Percentiles rank a stretch among this genome's conserved stretches.
These are phyloP conservation scores for Colletotrichum brevisporum DNA, from an alignment of 2,329 filamentous ascomycete species.

Conservation along the genomic window DNA sequence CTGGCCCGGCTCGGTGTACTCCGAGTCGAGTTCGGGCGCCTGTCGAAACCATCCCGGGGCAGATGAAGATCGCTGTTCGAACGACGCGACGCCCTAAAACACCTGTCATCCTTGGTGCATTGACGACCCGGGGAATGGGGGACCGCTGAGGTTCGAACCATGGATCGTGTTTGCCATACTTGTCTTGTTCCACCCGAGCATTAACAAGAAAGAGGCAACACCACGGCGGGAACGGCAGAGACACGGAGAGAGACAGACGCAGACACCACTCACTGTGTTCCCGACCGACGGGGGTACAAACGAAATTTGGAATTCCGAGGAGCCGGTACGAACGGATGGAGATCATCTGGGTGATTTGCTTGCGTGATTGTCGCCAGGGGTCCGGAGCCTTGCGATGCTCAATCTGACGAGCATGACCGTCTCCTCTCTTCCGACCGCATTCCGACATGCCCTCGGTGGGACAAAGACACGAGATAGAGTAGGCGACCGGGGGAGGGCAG, in stretches of 20 bases:
- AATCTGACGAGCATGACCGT: background rate
- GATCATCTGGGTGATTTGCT: conserved; percentile 25
- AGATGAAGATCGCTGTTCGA: background rate
- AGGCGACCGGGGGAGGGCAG: background rate
- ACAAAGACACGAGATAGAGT: background rate
- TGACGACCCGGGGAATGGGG: background rate
- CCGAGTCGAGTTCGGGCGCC: conserved; percentile 11
- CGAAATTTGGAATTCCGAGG: conserved; percentile 36
- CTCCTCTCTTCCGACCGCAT: background rate
- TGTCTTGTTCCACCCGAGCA: conserved; percentile 6
- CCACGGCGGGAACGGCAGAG: background rate
- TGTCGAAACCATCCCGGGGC: background rate
- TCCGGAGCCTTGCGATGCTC: conserved; percentile 1
- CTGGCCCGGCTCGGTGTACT: conserved; percentile 25
- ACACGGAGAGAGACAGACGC: conserved; percentile 1
- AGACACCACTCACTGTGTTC: conserved; percentile 8
- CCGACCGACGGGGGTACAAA: conserved; percentile 3
- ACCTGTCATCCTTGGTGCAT: conserved; percentile 23
- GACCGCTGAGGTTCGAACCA: conserved; percentile 16
- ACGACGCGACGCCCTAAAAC: background rate
- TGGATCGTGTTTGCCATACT: conserved; percentile 2
- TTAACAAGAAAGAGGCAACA: too few species aligned
- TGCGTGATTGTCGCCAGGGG: conserved; percentile 36
- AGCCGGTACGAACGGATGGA: conserved; percentile 40
- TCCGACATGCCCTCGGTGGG: background rate